phyloP scores from a whole-genome alignment of 768 basidiomycete genomes.

The Pleurotus ostreatus region DNA sequence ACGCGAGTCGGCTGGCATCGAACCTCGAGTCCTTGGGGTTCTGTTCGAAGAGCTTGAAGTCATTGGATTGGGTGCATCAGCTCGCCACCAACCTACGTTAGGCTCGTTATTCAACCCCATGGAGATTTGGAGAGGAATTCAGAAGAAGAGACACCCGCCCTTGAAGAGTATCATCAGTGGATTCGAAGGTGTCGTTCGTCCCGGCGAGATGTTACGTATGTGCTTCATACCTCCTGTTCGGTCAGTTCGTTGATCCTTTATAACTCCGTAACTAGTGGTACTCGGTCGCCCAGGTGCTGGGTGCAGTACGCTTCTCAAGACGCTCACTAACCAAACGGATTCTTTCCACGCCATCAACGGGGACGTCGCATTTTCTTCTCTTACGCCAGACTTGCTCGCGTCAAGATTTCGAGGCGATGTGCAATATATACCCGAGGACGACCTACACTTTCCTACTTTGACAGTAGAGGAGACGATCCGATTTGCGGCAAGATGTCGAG shows the following conservation, averaged over 20 bases:
- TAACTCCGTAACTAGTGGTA: conserved; percentile 48
- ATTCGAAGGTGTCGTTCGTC: conserved; percentile 61
- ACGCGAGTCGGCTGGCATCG: conserved; percentile 42
- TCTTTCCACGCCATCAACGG: conserved; percentile 69
- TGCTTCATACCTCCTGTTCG: conserved; percentile 13
- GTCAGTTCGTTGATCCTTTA: not conserved
- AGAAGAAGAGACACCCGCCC: conserved; percentile 52
- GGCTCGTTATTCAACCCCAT: conserved; percentile 54
- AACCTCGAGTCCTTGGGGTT: conserved; percentile 54
- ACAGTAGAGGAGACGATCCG: conserved; percentile 59
- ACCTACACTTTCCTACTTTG: conserved; percentile 81
- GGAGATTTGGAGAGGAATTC: conserved; percentile 38
- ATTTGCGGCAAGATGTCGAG: conserved; percentile 1
- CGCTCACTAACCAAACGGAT: conserved; percentile 68
- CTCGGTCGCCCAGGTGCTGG: conserved; percentile 84
- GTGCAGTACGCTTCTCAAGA: conserved; percentile 80
- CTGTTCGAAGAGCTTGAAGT: conserved; percentile 55
- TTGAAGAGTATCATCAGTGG: conserved; percentile 57
- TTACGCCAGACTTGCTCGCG: conserved; percentile 58
- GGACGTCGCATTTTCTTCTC: conserved; percentile 70
- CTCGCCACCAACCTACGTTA: conserved; percentile 54
- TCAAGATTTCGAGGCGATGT: conserved; percentile 75
- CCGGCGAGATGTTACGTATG: conserved; percentile 78
- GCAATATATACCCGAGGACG: conserved; percentile 79
- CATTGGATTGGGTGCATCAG: conserved; percentile 52